These are phyloP conservation scores for Colletotrichum navitas DNA, from an alignment of 2,329 filamentous ascomycete species.

Conservation along the genomic window DNA sequence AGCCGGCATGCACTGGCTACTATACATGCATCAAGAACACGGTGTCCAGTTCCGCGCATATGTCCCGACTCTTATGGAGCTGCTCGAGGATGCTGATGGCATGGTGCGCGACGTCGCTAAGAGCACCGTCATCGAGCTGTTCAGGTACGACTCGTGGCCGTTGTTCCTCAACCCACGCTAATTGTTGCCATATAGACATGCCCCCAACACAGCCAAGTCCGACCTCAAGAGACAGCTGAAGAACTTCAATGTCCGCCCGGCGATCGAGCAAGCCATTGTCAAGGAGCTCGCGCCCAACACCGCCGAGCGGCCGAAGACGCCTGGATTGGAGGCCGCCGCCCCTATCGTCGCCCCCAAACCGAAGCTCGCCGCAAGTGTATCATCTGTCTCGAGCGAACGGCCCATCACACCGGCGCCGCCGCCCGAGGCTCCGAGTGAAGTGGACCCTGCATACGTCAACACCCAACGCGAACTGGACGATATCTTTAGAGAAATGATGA, in stretches of 20 bases:
- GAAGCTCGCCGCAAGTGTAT: slow-evolving; percentile 64
- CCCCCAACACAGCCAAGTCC: slow-evolving; percentile 85
- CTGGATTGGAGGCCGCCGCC: slow-evolving; percentile 52
- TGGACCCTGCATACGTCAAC: slow-evolving; percentile 87
- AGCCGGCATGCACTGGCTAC: slow-evolving; percentile 85
- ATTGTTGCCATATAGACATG: slow-evolving; percentile 81
- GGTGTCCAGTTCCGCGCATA: slow-evolving; percentile 85
- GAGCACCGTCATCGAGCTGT: slow-evolving; percentile 85
- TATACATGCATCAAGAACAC: slow-evolving; percentile 85
- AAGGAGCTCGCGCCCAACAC: slow-evolving; percentile 73
- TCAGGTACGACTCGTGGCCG: slow-evolving; percentile 68
- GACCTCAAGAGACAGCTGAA: slow-evolving; percentile 90
- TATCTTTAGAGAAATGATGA: slow-evolving; percentile 83
- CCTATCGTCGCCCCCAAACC: slow-evolving; percentile 58
- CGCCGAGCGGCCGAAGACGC: slow-evolving; percentile 57
- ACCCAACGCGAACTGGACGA: slow-evolving; percentile 91
- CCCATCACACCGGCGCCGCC: slow-evolving; percentile 67
- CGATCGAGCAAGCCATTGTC: slow-evolving; percentile 86
- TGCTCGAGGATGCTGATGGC: slow-evolving; percentile 91
- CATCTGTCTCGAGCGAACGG: slow-evolving; percentile 63
- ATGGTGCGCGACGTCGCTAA: slow-evolving; percentile 89
- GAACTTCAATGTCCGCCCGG: slow-evolving; percentile 85
- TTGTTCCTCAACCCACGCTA: slow-evolving; percentile 74
- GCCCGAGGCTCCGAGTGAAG: slow-evolving; percentile 74
- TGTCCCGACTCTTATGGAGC: slow-evolving; percentile 84